Base-by-base conservation (phyloP, 208 protist genomes). In the Endotrypanum monterogeii region DNA sequence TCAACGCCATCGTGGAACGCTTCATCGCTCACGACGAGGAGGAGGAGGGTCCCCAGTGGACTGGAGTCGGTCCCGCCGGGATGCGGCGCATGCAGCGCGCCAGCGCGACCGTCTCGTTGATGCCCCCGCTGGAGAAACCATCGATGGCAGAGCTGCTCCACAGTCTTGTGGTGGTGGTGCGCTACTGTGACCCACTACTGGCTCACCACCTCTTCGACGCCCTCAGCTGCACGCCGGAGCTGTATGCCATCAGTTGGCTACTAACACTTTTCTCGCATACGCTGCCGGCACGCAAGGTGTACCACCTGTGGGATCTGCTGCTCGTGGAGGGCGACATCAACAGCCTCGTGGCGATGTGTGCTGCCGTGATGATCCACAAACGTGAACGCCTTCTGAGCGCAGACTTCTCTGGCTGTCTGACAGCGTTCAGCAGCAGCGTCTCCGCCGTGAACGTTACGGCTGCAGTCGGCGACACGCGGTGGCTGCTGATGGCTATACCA, bases 241-340 rank as follows among this genome's bases (percentile, higher is more conserved):
- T 99, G 11, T 99, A 98, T 80, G 96, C 98, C n/a, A 98, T 99
- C 44, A 83, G 92, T 65, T 99, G 98, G 98, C 91, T 98, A 57
- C 88, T 99, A 5, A 98, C 98, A 2, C 81, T 98, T 44, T 88
- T 97, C 68, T 86, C 92, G 30, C 93, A 98, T 75, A 79, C 87
- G 28, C 78, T 98, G 55, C 94, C 97, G 2, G 61, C 96, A 1
- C 87, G 92, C n/a, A 97, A 98, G 70, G 89, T 98, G 14, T 94
- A 84, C 63, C 74, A 85, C 2, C 54, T 98, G 50, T 99, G 97
- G 97, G 98, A 99, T 74, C 90, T 90, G 23, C 68, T 99, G 6
- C 78, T 99, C 41, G 50, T 89, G 6, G 41, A 71, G 46, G 56
- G 74, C 50, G 72, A 55, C 32, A 77, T 67, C n/a, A 58, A 79